Conservation (phyloP, 495 filamentous ascomycete species). For the Friedmanniomyces simplex region DNA sequence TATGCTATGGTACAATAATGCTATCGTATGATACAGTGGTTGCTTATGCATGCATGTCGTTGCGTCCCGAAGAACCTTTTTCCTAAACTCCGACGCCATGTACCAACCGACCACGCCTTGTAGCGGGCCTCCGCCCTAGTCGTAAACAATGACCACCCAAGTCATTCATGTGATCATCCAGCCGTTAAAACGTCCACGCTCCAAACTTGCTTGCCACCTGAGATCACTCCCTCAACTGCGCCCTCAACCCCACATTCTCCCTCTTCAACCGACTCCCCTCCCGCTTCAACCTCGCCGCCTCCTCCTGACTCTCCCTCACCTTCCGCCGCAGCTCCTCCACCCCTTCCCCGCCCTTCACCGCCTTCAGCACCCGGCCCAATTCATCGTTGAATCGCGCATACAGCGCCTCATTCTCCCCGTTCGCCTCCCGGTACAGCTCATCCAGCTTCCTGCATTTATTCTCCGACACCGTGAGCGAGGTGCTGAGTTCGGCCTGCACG, state of each 20-base stretch:
- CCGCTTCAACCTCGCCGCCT: constrained; percentile 19
- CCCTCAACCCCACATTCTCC: constrained; percentile 26
- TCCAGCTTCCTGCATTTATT: constrained; percentile 73
- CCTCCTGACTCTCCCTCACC: constrained; percentile 43
- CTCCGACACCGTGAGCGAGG: constrained; percentile 58
- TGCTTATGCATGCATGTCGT: not conserved
- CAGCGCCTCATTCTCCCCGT: constrained; percentile 85
- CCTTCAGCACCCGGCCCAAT: constrained; percentile 68
- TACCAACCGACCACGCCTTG: too few species aligned
- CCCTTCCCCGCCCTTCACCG: constrained; percentile 59
- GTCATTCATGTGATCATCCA: not conserved
- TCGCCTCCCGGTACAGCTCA: constrained; percentile 77
- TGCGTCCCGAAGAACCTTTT: not conserved
- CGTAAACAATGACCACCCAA: not conserved
- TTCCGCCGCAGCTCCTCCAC: constrained; percentile 62
- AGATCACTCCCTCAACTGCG: constrained; percentile 15
- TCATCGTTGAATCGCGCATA: constrained; percentile 91
- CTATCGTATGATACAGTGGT: not conserved
- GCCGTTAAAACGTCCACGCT: not conserved
- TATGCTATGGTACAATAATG: constrained; percentile 1
- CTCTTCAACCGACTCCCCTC: constrained; percentile 21
- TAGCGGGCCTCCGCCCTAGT: too few species aligned
- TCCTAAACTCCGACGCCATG: not conserved
- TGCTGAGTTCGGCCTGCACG: constrained; percentile 58
- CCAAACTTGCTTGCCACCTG: too few species aligned